phyloP scores from a whole-genome alignment of 495 filamentous ascomycete genomes.

The Neurospora terricola region DNA sequence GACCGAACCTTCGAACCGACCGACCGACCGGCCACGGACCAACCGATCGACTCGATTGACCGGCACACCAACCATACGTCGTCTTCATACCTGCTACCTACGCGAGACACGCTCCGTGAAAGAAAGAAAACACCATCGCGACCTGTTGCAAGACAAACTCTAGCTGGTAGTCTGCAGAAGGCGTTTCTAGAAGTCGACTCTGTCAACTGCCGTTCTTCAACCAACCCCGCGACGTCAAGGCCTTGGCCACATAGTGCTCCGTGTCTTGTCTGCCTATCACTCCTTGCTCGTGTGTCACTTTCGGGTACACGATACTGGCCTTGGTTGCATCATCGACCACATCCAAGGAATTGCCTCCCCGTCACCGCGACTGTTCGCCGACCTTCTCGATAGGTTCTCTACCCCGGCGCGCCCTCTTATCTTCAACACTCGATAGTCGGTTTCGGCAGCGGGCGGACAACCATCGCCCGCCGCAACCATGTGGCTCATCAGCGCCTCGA shows the following conservation, averaged over 20 bases:
- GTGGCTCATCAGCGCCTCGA: conserved; percentile 63
- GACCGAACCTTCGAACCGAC: background rate
- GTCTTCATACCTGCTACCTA: background rate
- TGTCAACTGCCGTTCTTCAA: background rate
- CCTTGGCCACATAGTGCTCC: background rate
- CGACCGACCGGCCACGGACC: background rate
- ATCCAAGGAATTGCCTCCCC: background rate
- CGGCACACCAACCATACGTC: background rate
- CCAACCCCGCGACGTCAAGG: background rate
- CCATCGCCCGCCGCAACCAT: conserved; percentile 30
- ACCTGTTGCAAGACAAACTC: background rate
- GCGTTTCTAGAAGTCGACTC: background rate
- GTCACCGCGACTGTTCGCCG: background rate
- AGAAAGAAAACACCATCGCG: background rate
- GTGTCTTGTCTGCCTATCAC: background rate
- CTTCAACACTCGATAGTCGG: background rate
- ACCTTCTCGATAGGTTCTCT: background rate
- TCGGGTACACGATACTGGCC: background rate
- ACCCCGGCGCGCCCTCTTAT: background rate
- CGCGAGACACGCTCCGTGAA: background rate
- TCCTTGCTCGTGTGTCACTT: background rate
- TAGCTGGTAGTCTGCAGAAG: background rate
- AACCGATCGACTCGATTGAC: background rate
- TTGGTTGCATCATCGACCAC: background rate
- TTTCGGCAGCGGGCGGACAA: background rate